These are phyloP conservation scores for Kuraishia ogatae DNA, from an alignment of 805 yeast genomes.

Conservation along the genomic window DNA sequence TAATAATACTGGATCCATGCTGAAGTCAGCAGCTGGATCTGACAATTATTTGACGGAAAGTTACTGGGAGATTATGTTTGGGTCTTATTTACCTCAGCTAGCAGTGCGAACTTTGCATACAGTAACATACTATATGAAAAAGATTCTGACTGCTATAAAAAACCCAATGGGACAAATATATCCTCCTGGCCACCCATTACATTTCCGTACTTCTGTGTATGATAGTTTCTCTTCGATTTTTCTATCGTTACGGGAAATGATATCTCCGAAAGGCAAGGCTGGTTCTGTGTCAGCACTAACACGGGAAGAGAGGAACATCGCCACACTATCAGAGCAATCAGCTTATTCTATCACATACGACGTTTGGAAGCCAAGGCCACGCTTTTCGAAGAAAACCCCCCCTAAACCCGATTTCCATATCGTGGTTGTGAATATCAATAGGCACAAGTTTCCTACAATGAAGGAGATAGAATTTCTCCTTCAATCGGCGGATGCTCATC, in stretches of 20 bases:
- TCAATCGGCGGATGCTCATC: conserved; percentile 13
- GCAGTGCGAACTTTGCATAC: neutral
- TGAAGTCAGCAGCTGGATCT: neutral
- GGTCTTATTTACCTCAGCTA: neutral
- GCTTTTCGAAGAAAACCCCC: conserved; percentile 63
- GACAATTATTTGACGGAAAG: neutral
- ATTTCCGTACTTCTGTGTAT: neutral
- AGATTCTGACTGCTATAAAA: neutral
- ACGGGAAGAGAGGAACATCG: neutral
- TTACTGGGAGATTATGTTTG: neutral
- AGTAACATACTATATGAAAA: neutral
- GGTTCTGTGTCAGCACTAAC: neutral
- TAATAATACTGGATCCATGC: neutral
- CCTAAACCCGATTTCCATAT: conserved; percentile 71
- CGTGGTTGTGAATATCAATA: conserved; percentile 41
- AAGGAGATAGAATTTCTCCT: conserved; percentile 30
- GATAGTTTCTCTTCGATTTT: neutral
- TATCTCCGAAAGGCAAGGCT: neutral
- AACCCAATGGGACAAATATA: neutral
- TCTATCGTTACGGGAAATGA: neutral
- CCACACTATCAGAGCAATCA: neutral
- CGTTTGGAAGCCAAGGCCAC: conserved; percentile 78
- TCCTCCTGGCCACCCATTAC: neutral
- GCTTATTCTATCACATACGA: conserved; percentile 37
- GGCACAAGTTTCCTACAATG: conserved; percentile 36